phyloP scores from a whole-genome alignment of 257 asterid species.

The Plantago ovata region DNA sequence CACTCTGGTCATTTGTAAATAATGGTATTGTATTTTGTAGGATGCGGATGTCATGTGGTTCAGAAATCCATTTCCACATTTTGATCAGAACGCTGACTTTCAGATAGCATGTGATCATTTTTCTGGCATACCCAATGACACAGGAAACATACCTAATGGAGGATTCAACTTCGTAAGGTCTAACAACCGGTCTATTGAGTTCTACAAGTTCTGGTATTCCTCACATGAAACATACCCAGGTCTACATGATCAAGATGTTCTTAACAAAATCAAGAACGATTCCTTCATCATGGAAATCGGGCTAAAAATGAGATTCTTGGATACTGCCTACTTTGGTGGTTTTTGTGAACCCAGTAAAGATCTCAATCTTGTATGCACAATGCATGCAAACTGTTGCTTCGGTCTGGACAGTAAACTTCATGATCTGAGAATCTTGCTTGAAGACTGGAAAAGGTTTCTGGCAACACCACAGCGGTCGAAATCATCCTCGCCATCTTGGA shows the following conservation, averaged over 20 bases:
- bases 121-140: slow-evolving; percentile 47
- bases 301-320: slow-evolving; percentile 53
- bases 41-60: slow-evolving; percentile 83
- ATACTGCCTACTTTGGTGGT: slow-evolving; percentile 60
- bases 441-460: slow-evolving; percentile 56
- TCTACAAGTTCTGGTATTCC: slow-evolving; percentile 69
- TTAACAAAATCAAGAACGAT: slow-evolving; percentile 49
- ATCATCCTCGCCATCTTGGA: slow-evolving; percentile 43
- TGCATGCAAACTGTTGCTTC: slow-evolving; percentile 80
- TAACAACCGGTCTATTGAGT: slow-evolving; percentile 54
- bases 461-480: slow-evolving; percentile 35
- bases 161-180: slow-evolving; percentile 65
- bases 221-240: slow-evolving; percentile 48
- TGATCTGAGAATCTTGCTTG: slow-evolving; percentile 64
- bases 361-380: slow-evolving; percentile 57
- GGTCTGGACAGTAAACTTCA: slow-evolving; percentile 66
- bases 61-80: slow-evolving; percentile 59
- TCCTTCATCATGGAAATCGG: slow-evolving; percentile 41
- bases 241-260: slow-evolving; percentile 74
- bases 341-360: slow-evolving; percentile 79
- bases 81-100: slow-evolving; percentile 49
- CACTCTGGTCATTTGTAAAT: neutral
- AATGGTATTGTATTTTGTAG: slow-evolving; percentile 25
- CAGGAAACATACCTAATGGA: slow-evolving; percentile 53
- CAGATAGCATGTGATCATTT: slow-evolving; percentile 73